Percentiles rank a stretch among this genome's conserved stretches.
Evolutionary conservation across 2,329 filamentous ascomycete species (phyloP).

Genomic region (Hypoxylon sp.): DNA sequence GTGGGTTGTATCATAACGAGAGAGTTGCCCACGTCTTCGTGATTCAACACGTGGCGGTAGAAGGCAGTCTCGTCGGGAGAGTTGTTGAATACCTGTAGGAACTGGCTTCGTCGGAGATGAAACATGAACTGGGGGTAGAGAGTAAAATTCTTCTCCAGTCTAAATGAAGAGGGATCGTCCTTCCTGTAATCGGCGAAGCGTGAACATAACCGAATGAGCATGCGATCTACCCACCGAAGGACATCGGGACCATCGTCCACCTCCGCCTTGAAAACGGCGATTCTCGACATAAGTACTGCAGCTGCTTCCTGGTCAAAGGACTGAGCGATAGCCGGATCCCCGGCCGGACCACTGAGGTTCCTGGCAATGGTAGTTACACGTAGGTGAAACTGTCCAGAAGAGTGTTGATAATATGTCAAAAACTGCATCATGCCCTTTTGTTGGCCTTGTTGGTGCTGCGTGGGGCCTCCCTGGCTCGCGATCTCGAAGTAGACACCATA

Average conservation of each 20-base stretch:
- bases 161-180: conserved; percentile 96
- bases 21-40: conserved; percentile 96
- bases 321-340: conserved; percentile 92
- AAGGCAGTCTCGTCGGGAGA: conserved; percentile 99
- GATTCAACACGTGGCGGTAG: conserved; percentile 94
- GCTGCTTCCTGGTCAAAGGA: conserved; percentile 99
- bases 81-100: conserved; percentile 99
- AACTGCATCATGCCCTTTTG: conserved; percentile 98
- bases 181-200: conserved; percentile 98
- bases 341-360: conserved; percentile 90
- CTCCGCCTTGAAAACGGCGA: conserved; percentile 98
- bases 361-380: conserved; percentile 93
- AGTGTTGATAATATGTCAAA: conserved; percentile 97
- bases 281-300: conserved; percentile 97
- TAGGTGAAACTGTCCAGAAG: conserved; percentile 93
- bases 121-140: conserved; percentile 99
- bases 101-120: conserved; percentile 94
- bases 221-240: conserved; percentile 95
- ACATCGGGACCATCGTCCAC: conserved; percentile 99
- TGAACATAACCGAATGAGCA: conserved; percentile 96
- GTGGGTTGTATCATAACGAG: conserved; percentile 99
- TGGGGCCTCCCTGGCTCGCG: conserved; percentile 87
- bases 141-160: conserved; percentile 98
- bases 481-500: conserved; percentile 99
- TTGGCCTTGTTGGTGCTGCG: conserved; percentile 83